Evolutionary conservation across 306 rosid species (phyloP).

Genomic region (Acacia crassicarpa): DNA sequence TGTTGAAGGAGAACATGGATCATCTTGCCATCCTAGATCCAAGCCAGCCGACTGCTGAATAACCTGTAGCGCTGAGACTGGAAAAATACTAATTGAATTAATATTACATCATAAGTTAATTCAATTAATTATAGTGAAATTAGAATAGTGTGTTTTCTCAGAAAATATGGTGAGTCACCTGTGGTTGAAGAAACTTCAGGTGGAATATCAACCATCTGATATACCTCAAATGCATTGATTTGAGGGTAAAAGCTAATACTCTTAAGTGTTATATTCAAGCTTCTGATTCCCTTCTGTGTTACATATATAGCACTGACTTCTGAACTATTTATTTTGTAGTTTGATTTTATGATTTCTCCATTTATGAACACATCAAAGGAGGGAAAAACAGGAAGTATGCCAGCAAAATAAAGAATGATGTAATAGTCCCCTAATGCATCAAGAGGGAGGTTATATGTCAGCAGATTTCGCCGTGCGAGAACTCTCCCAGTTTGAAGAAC

Average conservation of each 20-base stretch:
- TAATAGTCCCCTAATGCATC: conserved; percentile 66
- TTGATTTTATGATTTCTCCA: conserved; percentile 59
- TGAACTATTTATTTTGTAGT: conserved; percentile 59
- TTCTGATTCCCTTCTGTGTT: conserved; percentile 46
- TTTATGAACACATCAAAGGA: conserved; percentile 74
- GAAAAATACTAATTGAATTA: conserved; percentile 25
- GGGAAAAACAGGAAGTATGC: conserved; percentile 75
- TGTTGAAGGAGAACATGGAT: conserved; percentile 82
- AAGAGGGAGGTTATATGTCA: conserved; percentile 70
- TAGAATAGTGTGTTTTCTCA: neutral
- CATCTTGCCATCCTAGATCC: conserved; percentile 93
- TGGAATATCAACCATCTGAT: conserved; percentile 72
- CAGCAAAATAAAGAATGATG: conserved; percentile 84
- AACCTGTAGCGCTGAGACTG: conserved; percentile 90
- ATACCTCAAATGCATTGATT: conserved; percentile 89
- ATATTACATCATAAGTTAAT: neutral
- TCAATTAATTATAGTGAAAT: conserved; percentile 23
- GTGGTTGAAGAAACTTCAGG: conserved; percentile 85
- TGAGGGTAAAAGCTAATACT: conserved; percentile 68
- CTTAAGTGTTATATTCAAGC: conserved; percentile 68
- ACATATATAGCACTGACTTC: conserved; percentile 60
- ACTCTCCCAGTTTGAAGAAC: conserved; percentile 81
- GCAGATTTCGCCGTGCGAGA: conserved; percentile 52
- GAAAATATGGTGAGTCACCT: conserved; percentile 46
- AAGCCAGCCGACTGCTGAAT: conserved; percentile 80